phyloP scores from a whole-genome alignment of 2,329 filamentous ascomycete species.

The Zymoseptoria pseudotritici region DNA sequence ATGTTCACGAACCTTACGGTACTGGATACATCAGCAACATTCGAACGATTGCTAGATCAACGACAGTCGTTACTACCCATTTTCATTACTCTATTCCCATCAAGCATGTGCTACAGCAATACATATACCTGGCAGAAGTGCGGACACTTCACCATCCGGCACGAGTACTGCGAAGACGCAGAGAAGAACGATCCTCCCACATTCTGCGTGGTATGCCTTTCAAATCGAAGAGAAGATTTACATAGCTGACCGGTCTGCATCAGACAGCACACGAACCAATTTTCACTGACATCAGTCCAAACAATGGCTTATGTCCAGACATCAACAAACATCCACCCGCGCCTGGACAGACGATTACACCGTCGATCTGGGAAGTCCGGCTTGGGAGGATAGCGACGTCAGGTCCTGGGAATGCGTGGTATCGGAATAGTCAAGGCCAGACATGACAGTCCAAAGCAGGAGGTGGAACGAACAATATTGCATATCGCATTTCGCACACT shows the following conservation, averaged over 20 bases:
- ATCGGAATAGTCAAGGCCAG: slow-evolving; percentile 14
- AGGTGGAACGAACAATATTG: too few species aligned
- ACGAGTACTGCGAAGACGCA: slow-evolving; percentile 12
- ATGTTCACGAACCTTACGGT: not conserved
- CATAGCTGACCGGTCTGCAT: not conserved
- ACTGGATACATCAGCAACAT: not conserved
- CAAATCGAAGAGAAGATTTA: not conserved
- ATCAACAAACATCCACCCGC: slow-evolving; percentile 12
- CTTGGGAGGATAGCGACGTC: slow-evolving; percentile 10
- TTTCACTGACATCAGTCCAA: slow-evolving; percentile 11
- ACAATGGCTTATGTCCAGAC: slow-evolving; percentile 13
- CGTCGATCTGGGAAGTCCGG: slow-evolving; percentile 8
- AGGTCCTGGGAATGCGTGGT: slow-evolving; percentile 13
- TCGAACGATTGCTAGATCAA: not conserved
- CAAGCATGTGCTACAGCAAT: slow-evolving; percentile 14
- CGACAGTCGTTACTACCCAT: not conserved
- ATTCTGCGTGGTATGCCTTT: slow-evolving; percentile 1
- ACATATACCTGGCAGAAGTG: slow-evolving; percentile 14
- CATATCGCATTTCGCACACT: too few species aligned
- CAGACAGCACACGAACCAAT: slow-evolving; percentile 10
- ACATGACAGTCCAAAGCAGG: slow-evolving; percentile 2
- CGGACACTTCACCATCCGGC: slow-evolving; percentile 12
- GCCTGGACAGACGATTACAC: slow-evolving; percentile 6
- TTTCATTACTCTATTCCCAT: not conserved
- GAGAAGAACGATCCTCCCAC: slow-evolving; percentile 4